Evolutionary conservation across 768 basidiomycete genomes (phyloP), one percentile per base, ranked within the genome.

Genomic region (Suillus clintonianus): DNA sequence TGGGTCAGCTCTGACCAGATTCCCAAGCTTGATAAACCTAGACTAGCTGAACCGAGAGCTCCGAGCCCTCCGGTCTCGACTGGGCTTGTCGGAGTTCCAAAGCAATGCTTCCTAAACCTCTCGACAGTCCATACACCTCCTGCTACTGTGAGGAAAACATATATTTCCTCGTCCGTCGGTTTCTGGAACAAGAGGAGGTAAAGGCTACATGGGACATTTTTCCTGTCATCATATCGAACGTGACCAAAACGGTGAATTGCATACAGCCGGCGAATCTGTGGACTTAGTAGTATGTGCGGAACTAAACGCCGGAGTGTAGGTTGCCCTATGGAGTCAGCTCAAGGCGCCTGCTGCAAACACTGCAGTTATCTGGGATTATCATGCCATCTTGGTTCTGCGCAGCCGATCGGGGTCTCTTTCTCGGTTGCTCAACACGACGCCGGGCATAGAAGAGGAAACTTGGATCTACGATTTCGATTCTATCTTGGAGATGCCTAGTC

Each of bases 381-480:
- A 91, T 69, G 89, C 88, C 67, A 74, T 92, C 47, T 80, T 89
- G 14, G 71, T 85, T 53, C 76, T 91, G 36, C 80, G 79, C 47
- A 75, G 78, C 62, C 78, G 70, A 36, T 41, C 54, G 14, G 59
- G 53, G 39, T 32, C 48, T n/a, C 13, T 14, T 37, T 32, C 48
- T 62, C 59, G 43, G 54, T 50, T 48, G 17, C 57, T 32, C 61
- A 57, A n/a, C 48, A 50, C 37, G 27, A 24, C n/a, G 39, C 64
- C 22, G 51, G 60, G 54, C 54, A 48, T 37, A n/a, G 66, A 60
- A 62, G 66, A 45, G 58, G 71, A 59, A 47, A 71, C 74, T 53
- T 90, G 87, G 89, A 81, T 89, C 37, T 92, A 91, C 75, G 90
- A 92, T 76, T 83, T 87, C 59, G 90, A 92, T 72, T 86, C 83